A percentile compares a stretch with the other conserved stretches of the same genome.
Evolutionary conservation across 2,329 filamentous ascomycete species (phyloP).

Genomic region (Cladophialophora carrionii): DNA sequence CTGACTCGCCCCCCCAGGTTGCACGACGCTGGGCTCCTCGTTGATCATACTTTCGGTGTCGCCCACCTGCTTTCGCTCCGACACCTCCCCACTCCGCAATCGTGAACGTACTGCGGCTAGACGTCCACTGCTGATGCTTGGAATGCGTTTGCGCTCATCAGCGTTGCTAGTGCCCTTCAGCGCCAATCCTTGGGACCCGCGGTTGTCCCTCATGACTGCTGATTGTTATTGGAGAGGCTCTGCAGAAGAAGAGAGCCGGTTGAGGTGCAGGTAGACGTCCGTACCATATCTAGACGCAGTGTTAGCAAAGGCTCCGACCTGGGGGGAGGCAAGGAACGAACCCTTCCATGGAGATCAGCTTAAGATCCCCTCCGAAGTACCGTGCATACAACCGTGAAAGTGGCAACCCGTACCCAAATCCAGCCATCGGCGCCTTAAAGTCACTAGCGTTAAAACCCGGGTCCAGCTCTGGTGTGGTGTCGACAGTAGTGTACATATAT

Average conservation of each 20-base stretch:
- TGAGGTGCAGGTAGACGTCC: slow-evolving; percentile 96
- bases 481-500: slow-evolving; percentile 99
- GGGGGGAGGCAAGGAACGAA: slow-evolving; percentile 53
- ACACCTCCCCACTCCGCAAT: slow-evolving; percentile 72
- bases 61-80: slow-evolving; percentile 85
- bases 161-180: slow-evolving; percentile 16
- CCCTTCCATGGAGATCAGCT: slow-evolving; percentile 99
- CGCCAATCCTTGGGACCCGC: slow-evolving; percentile 60
- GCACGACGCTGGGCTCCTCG: slow-evolving; percentile 43
- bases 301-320: slow-evolving; percentile 15
- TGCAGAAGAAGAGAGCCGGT: slow-evolving; percentile 90
- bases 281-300: slow-evolving; percentile 76
- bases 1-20: slow-evolving; percentile 33
- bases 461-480: slow-evolving; percentile 90
- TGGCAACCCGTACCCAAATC: slow-evolving; percentile 95
- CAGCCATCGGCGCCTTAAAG: slow-evolving; percentile 99
- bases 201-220: slow-evolving; percentile 65
- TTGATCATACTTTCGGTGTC: slow-evolving; percentile 80
- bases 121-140: slow-evolving; percentile 41
- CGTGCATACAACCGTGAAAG: slow-evolving; percentile 92
- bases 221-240: slow-evolving; percentile 92
- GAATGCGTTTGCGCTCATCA: slow-evolving; percentile 14
- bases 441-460: slow-evolving; percentile 99
- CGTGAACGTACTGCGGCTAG: slow-evolving; percentile 67
- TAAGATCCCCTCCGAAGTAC: slow-evolving; percentile 96